Base-by-base conservation (phyloP, 176 grass and related monocot genomes). In the Bromus sterilis region DNA sequence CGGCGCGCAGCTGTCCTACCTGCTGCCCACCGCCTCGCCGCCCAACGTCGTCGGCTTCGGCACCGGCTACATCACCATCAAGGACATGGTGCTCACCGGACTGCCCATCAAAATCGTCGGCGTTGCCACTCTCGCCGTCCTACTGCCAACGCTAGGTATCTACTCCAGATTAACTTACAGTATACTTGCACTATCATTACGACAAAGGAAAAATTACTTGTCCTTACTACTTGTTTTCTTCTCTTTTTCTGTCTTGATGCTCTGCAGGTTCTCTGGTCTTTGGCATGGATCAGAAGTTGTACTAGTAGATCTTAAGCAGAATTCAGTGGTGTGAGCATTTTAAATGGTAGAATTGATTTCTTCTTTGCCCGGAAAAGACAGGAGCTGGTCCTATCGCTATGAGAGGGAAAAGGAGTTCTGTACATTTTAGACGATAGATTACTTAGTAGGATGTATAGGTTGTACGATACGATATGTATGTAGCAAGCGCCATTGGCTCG, bases 81-180 rank as follows among this genome's bases (percentile, higher is more conserved):
- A 78, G 83, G 92, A 94, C 49, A 87, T 94, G 92, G 79, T 91
- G 41, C 39, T 85, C 73, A 80, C 90, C 20, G 92, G 92, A 30
- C n/a, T 85, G 77, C 89, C 89, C 1, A 56, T 92, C 21, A 92
- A 90, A 42, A 1, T 92, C 5, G 75, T 39, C 20, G 87, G 87
- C 34, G 8, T 92, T 36, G 78, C 74, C 16, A 78, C 73, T 28
- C 46, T 92, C 1, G 72, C 87, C 2, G 6, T 88, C 4, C 63
- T 95, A 11, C 86, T 92, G 28, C 93, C 93, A 1, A 95, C 89
- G 14, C 58, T 97, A 78, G 94, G 91, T 97, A 80, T 34, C 7
- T 9, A 65, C 24, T 56, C n/a, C n/a, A n/a, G 43, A 4, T 56
- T 29, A 9, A 15, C 13, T 51, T 30, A 23, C 48, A 23, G 46